These are phyloP conservation scores for Apophysomyces elegans DNA, from an alignment of 371 early-diverging fungal species.

Conservation along the genomic window DNA sequence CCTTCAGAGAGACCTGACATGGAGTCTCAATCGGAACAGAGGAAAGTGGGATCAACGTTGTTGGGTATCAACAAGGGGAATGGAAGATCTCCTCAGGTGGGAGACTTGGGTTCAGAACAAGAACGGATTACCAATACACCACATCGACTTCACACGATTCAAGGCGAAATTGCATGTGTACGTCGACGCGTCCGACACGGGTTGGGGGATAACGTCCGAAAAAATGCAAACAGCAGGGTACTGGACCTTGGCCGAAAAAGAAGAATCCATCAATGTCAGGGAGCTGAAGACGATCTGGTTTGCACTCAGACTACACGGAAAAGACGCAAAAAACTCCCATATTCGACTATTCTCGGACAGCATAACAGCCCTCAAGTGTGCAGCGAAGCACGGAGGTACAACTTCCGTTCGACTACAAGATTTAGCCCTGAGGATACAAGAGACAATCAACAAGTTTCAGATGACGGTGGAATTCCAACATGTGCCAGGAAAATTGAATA, in stretches of 20 bases:
- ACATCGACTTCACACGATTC: neutral
- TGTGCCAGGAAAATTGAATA: conserved; percentile 23
- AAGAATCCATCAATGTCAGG: conserved; percentile 25
- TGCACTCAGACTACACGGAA: conserved; percentile 18
- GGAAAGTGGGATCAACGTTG: no score
- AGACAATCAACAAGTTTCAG: conserved; percentile 1
- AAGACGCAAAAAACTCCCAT: conserved; percentile 13
- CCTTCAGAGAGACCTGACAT: no score
- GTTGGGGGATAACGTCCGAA: conserved; percentile 11
- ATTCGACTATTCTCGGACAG: conserved; percentile 25
- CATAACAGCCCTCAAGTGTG: conserved; percentile 26
- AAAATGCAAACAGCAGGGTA: conserved; percentile 12
- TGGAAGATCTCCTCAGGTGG: no score
- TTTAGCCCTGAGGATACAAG: conserved; percentile 14
- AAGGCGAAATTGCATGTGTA: neutral
- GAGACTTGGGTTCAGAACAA: no score
- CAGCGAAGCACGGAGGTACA: conserved; percentile 23
- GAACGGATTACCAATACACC: no score
- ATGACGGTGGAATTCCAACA: conserved; percentile 16
- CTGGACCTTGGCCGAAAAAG: conserved; percentile 22
- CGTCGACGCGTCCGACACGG: conserved; percentile 16
- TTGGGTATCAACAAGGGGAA: no score
- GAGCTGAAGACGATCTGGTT: conserved; percentile 26
- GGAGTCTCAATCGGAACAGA: no score
- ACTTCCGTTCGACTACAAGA: conserved; percentile 13